Evolutionary conservation across 208 protist genomes (phyloP).

Genomic region (Trypanosoma lewisi): DNA sequence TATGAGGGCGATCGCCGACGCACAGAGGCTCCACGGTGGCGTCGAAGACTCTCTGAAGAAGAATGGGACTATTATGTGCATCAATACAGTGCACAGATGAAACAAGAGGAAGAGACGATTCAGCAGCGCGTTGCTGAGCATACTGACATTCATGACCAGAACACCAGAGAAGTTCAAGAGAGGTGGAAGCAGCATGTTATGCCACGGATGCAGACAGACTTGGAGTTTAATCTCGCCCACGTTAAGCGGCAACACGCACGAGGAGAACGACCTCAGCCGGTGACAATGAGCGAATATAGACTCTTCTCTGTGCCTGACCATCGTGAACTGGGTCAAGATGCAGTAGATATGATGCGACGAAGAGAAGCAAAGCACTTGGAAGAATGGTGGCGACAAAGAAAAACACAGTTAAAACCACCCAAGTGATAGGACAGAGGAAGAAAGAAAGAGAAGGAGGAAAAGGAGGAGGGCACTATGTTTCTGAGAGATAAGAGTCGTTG

Average conservation of each 20-base stretch:
- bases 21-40: slow-evolving; percentile 42
- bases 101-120: slow-evolving; percentile 74
- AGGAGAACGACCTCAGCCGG: slow-evolving; percentile 29
- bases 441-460: too few species aligned
- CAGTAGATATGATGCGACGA: slow-evolving; percentile 72
- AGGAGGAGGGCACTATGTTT: too few species aligned
- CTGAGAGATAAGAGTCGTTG: too few species aligned
- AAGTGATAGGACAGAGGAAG: slow-evolving; percentile 22
- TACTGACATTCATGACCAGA: slow-evolving; percentile 55
- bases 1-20: slow-evolving; percentile 50
- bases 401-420: slow-evolving; percentile 70
- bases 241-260: slow-evolving; percentile 56
- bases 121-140: slow-evolving; percentile 39
- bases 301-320: slow-evolving; percentile 79
- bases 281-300: slow-evolving; percentile 63
- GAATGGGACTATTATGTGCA: slow-evolving; percentile 79
- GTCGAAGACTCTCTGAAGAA: slow-evolving; percentile 64
- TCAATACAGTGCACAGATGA: slow-evolving; percentile 78
- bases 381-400: slow-evolving; percentile 75
- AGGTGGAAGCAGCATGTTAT: slow-evolving; percentile 75
- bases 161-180: slow-evolving; percentile 63
- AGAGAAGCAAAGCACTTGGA: slow-evolving; percentile 61
- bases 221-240: slow-evolving; percentile 70
- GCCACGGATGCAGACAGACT: slow-evolving; percentile 70
- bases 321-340: slow-evolving; percentile 69